Conservation (phyloP, 2,329 filamentous ascomycete species). For the Botrytis porri region DNA sequence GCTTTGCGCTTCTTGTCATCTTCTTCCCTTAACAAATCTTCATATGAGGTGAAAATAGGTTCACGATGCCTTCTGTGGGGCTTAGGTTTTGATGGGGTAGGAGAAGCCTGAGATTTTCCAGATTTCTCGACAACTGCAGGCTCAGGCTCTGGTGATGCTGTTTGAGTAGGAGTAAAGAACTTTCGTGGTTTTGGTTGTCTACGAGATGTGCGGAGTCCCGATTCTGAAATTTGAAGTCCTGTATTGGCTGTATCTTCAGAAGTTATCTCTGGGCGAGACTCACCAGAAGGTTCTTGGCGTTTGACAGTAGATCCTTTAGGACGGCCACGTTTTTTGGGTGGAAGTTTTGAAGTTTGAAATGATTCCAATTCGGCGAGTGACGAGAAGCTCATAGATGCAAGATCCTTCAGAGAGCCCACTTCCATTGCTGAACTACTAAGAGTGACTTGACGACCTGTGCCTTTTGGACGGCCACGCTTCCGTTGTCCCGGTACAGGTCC, state of each 20-base stretch:
- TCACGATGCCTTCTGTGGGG: background rate
- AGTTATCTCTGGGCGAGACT: background rate
- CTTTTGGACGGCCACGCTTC: conserved; percentile 4
- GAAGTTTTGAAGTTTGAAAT: conserved; percentile 1
- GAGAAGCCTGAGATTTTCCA: background rate
- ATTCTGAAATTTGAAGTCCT: conserved; percentile 14
- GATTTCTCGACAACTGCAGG: background rate
- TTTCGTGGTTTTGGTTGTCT: conserved; percentile 18
- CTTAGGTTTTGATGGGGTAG: background rate
- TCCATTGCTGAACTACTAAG: background rate
- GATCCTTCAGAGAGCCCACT: background rate
- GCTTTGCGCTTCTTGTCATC: conserved; percentile 21
- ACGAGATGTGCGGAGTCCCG: conserved; percentile 14
- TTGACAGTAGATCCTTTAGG: conserved; percentile 14
- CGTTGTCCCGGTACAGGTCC: background rate
- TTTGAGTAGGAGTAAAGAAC: background rate
- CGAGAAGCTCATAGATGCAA: background rate
- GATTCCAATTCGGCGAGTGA: conserved; percentile 9
- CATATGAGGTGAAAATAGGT: conserved; percentile 18
- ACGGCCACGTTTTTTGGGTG: conserved; percentile 17
- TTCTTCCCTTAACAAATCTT: conserved; percentile 20
- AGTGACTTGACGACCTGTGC: background rate
- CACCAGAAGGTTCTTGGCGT: background rate
- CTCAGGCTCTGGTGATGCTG: conserved; percentile 1
- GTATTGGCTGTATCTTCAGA: background rate